Percentiles rank a stretch among this genome's conserved stretches.
phyloP scores from a whole-genome alignment of 306 rosid genomes.

The Canavalia gladiata region DNA sequence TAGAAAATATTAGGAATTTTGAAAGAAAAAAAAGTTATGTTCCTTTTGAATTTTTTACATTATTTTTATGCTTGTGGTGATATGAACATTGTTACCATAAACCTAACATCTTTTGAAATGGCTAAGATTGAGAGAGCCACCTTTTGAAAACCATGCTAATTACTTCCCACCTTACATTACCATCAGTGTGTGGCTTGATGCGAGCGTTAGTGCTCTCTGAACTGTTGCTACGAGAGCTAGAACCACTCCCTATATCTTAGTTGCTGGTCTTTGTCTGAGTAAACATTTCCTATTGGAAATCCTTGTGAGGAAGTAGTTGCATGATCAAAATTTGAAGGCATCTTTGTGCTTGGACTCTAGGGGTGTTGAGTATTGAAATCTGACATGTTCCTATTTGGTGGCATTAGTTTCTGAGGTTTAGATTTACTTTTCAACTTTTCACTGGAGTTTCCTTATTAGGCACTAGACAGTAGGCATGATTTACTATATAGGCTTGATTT shows the following conservation, averaged over 20 bases:
- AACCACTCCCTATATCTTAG: conserved; percentile 51
- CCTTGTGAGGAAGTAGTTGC: conserved; percentile 35
- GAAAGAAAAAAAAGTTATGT: no score
- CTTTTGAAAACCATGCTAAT: conserved; percentile 63
- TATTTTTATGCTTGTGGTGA: no score
- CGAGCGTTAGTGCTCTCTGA: conserved; percentile 71
- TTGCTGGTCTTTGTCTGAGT: conserved; percentile 44
- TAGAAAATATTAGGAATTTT: no score
- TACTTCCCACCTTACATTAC: conserved; percentile 88
- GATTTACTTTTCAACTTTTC: conserved; percentile 31
- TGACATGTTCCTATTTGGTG: conserved; percentile 42
- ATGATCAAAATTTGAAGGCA: conserved; percentile 50
- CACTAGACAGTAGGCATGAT: no score
- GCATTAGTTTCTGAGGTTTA: conserved; percentile 44
- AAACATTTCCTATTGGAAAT: conserved; percentile 33
- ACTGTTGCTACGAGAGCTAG: conserved; percentile 71
- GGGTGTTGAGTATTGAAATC: conserved; percentile 37
- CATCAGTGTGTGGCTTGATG: conserved; percentile 88
- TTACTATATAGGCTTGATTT: conserved; percentile 32
- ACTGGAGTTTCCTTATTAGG: neutral
- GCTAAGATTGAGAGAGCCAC: conserved; percentile 64
- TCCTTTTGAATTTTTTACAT: no score
- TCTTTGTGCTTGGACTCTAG: conserved; percentile 52
- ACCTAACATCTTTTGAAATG: conserved; percentile 51
- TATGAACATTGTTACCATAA: no score